Conservation (phyloP, 2,329 filamentous ascomycete species). For the Ceratocystis ficicola region DNA sequence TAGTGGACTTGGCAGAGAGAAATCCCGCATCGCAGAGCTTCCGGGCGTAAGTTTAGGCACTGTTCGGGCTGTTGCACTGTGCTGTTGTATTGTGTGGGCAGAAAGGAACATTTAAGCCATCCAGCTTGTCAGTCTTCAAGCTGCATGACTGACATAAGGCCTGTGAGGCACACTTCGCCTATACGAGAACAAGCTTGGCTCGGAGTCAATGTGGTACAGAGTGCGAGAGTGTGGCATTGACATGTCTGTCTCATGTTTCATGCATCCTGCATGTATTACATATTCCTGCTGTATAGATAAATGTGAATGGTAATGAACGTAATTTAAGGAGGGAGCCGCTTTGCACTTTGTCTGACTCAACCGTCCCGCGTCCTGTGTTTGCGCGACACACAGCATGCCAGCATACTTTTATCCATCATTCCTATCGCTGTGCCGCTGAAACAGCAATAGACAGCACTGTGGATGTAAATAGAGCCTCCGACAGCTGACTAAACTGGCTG, state of each 20-base stretch:
- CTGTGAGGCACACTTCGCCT: background rate
- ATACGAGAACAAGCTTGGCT: background rate
- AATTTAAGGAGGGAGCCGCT: background rate
- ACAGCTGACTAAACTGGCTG: too few species aligned
- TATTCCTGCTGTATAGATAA: background rate
- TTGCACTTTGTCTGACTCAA: background rate
- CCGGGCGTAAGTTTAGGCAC: background rate
- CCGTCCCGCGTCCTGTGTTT: background rate
- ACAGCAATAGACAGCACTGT: too few species aligned
- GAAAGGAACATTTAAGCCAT: background rate
- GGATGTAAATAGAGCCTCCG: too few species aligned
- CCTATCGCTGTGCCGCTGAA: background rate
- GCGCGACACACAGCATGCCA: background rate
- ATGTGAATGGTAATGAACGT: background rate
- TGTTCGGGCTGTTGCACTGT: background rate
- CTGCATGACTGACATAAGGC: background rate
- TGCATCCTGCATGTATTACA: slow-evolving; percentile 4
- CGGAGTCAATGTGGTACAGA: background rate
- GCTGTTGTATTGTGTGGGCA: background rate
- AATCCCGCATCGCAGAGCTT: background rate
- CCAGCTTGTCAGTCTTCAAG: background rate
- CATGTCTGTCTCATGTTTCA: slow-evolving; percentile 23
- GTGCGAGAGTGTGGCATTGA: slow-evolving; percentile 21
- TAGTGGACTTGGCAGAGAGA: background rate
- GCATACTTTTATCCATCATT: background rate